These are phyloP conservation scores for Wallacemonas sp. DNA, from an alignment of 208 protist genomes.

Conservation along the genomic window DNA sequence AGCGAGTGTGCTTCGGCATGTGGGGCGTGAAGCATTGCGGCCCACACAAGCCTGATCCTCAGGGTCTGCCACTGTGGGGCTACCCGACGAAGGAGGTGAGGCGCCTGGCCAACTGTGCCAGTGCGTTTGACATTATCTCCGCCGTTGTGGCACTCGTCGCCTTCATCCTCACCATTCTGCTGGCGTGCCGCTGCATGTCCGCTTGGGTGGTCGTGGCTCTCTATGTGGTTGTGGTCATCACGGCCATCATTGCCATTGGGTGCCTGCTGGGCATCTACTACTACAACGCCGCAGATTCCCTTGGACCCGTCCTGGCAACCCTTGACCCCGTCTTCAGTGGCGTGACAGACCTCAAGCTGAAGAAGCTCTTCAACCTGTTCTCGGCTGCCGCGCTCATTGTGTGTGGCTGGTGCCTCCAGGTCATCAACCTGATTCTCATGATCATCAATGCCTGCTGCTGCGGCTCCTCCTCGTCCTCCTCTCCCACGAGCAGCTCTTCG, in stretches of 20 bases:
- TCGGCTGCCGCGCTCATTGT: constrained; percentile 7
- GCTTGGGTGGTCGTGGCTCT: neutral
- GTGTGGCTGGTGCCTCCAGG: constrained; percentile 19
- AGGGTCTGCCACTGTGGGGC: neutral
- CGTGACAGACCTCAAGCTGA: neutral
- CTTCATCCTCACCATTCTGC: constrained; percentile 8
- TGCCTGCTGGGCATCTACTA: constrained; percentile 20
- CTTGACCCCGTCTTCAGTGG: neutral
- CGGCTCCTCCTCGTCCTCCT: no score
- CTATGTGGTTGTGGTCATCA: constrained; percentile 11
- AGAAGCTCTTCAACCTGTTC: constrained; percentile 16
- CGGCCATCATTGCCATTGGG: constrained; percentile 17
- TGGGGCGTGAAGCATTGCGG: constrained; percentile 19
- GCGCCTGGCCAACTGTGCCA: constrained; percentile 6
- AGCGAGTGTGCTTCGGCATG: constrained; percentile 7
- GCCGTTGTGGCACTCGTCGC: neutral
- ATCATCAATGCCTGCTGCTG: constrained; percentile 22
- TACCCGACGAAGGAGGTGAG: constrained; percentile 8
- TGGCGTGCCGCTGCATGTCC: constrained; percentile 9
- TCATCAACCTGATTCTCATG: constrained; percentile 20
- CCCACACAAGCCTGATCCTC: constrained; percentile 10
- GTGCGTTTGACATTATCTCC: constrained; percentile 15
- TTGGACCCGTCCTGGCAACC: neutral
- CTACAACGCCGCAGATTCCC: neutral
- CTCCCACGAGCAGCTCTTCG: no score